A percentile compares a stretch with the other conserved stretches of the same genome.
Conservation (phyloP, 2,329 filamentous ascomycete genomes). For the Akanthomyces lecanii region DNA sequence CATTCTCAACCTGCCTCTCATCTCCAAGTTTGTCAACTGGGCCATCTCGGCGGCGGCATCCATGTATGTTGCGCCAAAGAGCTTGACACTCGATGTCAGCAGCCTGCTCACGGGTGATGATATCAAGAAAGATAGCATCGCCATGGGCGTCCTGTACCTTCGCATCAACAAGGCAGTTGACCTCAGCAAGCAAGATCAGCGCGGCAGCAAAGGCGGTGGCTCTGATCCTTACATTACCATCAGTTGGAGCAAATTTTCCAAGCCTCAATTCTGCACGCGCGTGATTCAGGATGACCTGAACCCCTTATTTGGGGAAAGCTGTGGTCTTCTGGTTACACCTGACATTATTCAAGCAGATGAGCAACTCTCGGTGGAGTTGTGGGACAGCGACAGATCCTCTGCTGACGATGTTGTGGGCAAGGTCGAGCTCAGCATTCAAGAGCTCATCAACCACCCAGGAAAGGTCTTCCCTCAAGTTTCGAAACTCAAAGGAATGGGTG, state of each 20-base stretch:
- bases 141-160: slow-evolving; percentile 86
- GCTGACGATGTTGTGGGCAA: slow-evolving; percentile 95
- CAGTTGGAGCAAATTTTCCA: slow-evolving; percentile 92
- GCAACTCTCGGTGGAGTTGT: slow-evolving; percentile 87
- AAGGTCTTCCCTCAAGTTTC: slow-evolving; percentile 90
- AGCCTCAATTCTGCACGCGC: slow-evolving; percentile 95
- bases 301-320: slow-evolving; percentile 85
- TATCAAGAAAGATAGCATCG: slow-evolving; percentile 82
- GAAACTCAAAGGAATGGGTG: slow-evolving; percentile 75
- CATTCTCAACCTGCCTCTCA: slow-evolving; percentile 83
- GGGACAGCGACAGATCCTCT: slow-evolving; percentile 90
- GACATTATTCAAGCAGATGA: slow-evolving; percentile 93
- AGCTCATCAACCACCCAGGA: slow-evolving; percentile 87
- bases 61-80: slow-evolving; percentile 93
- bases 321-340: slow-evolving; percentile 78
- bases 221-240: slow-evolving; percentile 95
- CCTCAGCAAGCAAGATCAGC: slow-evolving; percentile 84
- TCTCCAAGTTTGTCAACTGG: slow-evolving; percentile 96
- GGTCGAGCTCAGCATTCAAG: slow-evolving; percentile 87
- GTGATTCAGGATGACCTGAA: slow-evolving; percentile 95
- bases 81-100: slow-evolving; percentile 83
- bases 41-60: slow-evolving; percentile 81
- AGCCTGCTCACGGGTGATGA: slow-evolving; percentile 89
- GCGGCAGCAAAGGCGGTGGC: slow-evolving; percentile 78
- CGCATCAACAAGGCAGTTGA: slow-evolving; percentile 83